Evolutionary conservation across 192 early-diverging fungal genomes (phyloP).

Genomic region (Backusella australiensis): DNA sequence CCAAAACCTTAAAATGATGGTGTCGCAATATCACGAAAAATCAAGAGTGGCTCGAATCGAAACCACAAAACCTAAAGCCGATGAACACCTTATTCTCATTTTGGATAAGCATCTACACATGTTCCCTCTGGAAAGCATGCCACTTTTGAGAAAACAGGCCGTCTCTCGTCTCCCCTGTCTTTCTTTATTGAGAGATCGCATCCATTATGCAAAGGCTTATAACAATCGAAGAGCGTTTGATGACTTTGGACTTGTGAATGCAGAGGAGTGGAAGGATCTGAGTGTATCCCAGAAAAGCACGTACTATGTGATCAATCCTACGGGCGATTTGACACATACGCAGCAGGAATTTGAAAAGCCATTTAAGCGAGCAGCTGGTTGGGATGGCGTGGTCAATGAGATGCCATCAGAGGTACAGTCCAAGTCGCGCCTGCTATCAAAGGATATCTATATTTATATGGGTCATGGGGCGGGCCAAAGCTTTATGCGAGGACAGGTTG

Average conservation of each 20-base stretch:
- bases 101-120: constrained; percentile 82
- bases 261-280: constrained; percentile 37
- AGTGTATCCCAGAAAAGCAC: constrained; percentile 44
- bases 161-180: constrained; percentile 83
- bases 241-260: not conserved
- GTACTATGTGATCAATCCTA: constrained; percentile 92
- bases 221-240: not conserved
- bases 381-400: constrained; percentile 71
- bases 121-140: constrained; percentile 90
- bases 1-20: constrained; percentile 6
- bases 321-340: constrained; percentile 80
- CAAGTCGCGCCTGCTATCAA: not conserved
- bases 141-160: constrained; percentile 62
- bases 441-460: constrained; percentile 69
- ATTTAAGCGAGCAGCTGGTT: constrained; percentile 47
- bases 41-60: not conserved
- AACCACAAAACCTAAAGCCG: not conserved
- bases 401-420: constrained; percentile 66
- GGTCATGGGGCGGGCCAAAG: constrained; percentile 93
- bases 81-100: constrained; percentile 75
- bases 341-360: constrained; percentile 69
- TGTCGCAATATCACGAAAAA: constrained; percentile 20
- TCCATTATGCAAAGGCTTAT: constrained; percentile 26
- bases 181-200: constrained; percentile 64
- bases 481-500: constrained; percentile 64